Conservation (phyloP, 208 protist genomes). For the Blechomonas ayalai region DNA sequence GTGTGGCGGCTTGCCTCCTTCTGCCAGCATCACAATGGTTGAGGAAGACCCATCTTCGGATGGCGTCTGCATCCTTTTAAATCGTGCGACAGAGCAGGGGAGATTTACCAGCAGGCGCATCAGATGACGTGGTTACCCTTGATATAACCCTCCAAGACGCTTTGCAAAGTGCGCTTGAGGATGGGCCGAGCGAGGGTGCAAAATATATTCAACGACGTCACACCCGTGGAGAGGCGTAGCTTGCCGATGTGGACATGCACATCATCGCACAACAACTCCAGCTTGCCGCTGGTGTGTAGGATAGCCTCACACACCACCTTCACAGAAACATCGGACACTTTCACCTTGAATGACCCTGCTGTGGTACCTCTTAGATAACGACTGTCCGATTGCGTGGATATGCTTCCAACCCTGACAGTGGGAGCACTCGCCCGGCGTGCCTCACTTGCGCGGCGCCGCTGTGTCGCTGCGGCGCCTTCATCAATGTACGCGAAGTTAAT, state of each 20-base stretch:
- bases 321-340: constrained; percentile 9
- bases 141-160: background rate
- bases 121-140: too few species aligned
- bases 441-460: constrained; percentile 12
- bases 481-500: constrained; percentile 50
- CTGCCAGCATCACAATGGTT: too few species aligned
- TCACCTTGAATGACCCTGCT: constrained; percentile 22
- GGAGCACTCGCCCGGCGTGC: background rate
- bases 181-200: constrained; percentile 34
- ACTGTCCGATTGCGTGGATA: background rate
- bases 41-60: too few species aligned
- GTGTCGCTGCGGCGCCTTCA: constrained; percentile 23
- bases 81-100: too few species aligned
- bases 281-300: constrained; percentile 7
- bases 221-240: constrained; percentile 18
- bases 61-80: too few species aligned
- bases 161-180: constrained; percentile 23
- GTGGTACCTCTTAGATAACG: constrained; percentile 12
- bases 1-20: too few species aligned
- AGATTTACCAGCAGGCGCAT: too few species aligned
- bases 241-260: constrained; percentile 17
- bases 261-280: constrained; percentile 9
- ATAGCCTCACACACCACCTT: constrained; percentile 5
- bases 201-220: constrained; percentile 34
- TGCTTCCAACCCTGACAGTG: background rate